Base-by-base conservation (phyloP, 148 eudicot species). In the Simmondsia chinensis region DNA sequence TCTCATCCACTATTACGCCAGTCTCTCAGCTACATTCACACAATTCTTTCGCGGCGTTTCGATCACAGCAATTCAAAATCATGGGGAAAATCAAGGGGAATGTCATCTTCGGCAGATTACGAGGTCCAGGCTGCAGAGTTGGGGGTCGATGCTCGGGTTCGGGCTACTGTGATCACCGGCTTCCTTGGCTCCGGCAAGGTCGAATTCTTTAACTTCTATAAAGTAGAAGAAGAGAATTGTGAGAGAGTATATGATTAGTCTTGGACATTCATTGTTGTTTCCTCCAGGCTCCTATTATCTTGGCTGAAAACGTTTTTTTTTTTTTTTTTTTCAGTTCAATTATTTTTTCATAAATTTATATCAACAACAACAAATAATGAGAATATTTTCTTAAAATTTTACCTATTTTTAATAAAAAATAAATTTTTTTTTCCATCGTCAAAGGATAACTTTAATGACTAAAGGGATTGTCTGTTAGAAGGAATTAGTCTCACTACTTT, bases 141-240 rank as follows among this genome's bases (percentile, higher is more conserved):
- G n/a, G 78, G 69, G 26, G 42, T 59, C 52, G 91, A 83, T 38
- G 43, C 64, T 57, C 94, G 94, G 9, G 72, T 88, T 9, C 91
- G 94, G 0, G 94, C 97, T 48, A 88, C 97, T 31, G 66, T 88
- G 3, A 80, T 88, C 47, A 83, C 94, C 25, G 94, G 97, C 7
- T 88, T 88, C 43, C 97, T 88, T n/a, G 97, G 97, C 51, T 83
- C 96, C 33, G 94, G 96, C 41, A 88, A 88, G 91, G 96, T 83
- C 25, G 9, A 0, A 4, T 18, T 21, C 10, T 22, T 14, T 33
- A 32, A 6, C 9, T n/a, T 9, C 7, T 17, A 20, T 30, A n/a
- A n/a, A n/a, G n/a, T n/a, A n/a, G n/a, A n/a, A n/a, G n/a, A n/a
- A n/a, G n/a, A n/a, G n/a, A n/a, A n/a, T n/a, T n/a, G n/a, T n/a